Evolutionary conservation across 192 early-diverging fungal species (phyloP), one percentile per base, ranked within the genome.

Genomic region (Pilobolus umbonatus): DNA sequence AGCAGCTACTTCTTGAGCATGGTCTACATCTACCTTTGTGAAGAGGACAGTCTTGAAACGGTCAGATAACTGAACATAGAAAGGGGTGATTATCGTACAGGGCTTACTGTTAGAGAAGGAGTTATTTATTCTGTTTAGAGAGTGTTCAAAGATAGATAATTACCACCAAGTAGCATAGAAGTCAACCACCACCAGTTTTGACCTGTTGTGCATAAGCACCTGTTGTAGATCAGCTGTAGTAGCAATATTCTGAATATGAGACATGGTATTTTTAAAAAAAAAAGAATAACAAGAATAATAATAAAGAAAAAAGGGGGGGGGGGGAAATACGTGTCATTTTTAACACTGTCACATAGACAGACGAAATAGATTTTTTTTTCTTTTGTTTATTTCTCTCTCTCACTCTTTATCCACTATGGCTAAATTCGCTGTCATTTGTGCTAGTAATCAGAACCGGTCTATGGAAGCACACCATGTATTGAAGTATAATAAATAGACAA

Each of bases 391-490:
- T 42, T 42, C 5, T 42, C 9, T 42, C 14, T 17, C 19, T 42
- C 19, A 42, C 19, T 7, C 14, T 15, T 17, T 12, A 42, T 52
- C n/a, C 35, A 38, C 52, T 43, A 89, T 89, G 87, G 88, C 85
- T 49, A 79, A 79, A 46, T 92, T 91, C 62, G 95, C 95, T 2
- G 92, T 98, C 3, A 89, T 98, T 34, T 98, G 96, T 61, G 92
- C 93, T 24, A 94, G 91, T 60, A 98, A 98, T 65, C 93, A 94
- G 77, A 98, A 98, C 69, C 80, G 96, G 30, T 90, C 88, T 69
- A 98, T 98, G 96, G 96, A 98, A 62, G 94, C 85, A 0, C 94
- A 96, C 56, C 78, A 84, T 71, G 87, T 54, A 25, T 24, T 54
- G 38, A 54, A 54, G 52, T 54, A 54, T 38, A 38, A 24, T 10